A percentile compares a stretch with the other conserved stretches of the same genome.
Evolutionary conservation across 177 flowering plant genomes (phyloP).

Genomic region (Vitis hybrid): DNA sequence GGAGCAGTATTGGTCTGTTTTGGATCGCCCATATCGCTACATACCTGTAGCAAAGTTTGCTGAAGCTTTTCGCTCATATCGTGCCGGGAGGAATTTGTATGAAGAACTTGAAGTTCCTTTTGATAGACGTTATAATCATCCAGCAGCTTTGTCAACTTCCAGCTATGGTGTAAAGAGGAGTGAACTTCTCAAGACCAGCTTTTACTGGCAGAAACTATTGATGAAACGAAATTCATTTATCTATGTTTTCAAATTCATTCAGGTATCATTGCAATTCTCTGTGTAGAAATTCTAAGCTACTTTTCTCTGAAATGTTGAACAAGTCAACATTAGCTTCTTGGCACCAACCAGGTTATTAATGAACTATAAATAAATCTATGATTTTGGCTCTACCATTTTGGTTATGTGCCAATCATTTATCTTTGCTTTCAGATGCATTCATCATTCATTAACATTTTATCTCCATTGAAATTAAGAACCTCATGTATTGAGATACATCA

Average conservation of each 20-base stretch:
- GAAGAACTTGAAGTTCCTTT: constrained; percentile 65
- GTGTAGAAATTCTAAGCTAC: too few species aligned
- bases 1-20: constrained; percentile 83
- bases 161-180: constrained; percentile 58
- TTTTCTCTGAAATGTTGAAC: too few species aligned
- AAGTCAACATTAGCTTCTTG: too few species aligned
- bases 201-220: constrained; percentile 71
- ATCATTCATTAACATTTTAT: background rate
- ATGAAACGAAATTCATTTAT: constrained; percentile 91
- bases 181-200: constrained; percentile 71
- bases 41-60: constrained; percentile 72
- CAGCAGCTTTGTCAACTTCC: constrained; percentile 78
- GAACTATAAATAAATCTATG: too few species aligned
- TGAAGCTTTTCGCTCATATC: constrained; percentile 70
- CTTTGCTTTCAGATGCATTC: too few species aligned
- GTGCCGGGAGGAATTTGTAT: constrained; percentile 48
- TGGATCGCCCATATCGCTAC: constrained; percentile 54
- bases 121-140: constrained; percentile 71
- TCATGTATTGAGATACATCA: background rate
- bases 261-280: constrained; percentile 44
- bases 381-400: too few species aligned
- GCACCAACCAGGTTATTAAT: too few species aligned
- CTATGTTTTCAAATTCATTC: constrained; percentile 79
- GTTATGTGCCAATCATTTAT: too few species aligned
- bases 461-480: background rate